Percentiles rank a stretch among this genome's conserved stretches.
Conservation (phyloP, 2,329 filamentous ascomycete species). For the Herpotrichia juniperi region DNA sequence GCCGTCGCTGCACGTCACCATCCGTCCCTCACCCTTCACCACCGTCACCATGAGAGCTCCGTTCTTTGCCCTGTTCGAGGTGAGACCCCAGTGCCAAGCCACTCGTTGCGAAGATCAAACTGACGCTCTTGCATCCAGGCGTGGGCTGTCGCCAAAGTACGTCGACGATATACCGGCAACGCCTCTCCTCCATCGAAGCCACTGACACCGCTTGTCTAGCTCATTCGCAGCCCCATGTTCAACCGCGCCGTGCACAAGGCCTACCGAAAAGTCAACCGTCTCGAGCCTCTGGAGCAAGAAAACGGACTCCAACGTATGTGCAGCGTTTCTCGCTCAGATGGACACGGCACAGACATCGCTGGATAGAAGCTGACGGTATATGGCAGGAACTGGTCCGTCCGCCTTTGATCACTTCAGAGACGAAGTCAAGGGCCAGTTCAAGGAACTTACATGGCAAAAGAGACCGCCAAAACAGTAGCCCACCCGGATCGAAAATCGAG, state of each 20-base stretch:
- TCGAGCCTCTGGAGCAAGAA: conserved; percentile 49
- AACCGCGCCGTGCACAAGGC: conserved; percentile 59
- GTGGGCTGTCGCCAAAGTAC: conserved; percentile 46
- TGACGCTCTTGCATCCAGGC: conserved; percentile 36
- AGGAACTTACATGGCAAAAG: conserved; percentile 45
- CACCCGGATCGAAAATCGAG: not conserved
- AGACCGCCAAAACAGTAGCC: conserved; percentile 25
- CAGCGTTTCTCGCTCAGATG: too few species aligned
- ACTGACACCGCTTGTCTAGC: conserved; percentile 35
- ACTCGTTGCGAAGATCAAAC: conserved; percentile 10
- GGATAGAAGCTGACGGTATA: conserved; percentile 7
- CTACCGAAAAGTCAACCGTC: conserved; percentile 53
- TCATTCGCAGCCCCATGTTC: conserved; percentile 61
- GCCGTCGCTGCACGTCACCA: conserved; percentile 3
- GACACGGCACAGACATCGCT: too few species aligned
- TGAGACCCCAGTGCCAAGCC: conserved; percentile 16
- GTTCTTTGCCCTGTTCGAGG: conserved; percentile 42
- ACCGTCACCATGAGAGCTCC: conserved; percentile 27
- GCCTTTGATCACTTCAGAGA: conserved; percentile 60
- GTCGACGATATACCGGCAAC: conserved; percentile 15
- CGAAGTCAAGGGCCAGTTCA: conserved; percentile 58
- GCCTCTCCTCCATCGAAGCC: not conserved
- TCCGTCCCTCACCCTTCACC: conserved; percentile 5
- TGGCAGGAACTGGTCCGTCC: conserved; percentile 40
- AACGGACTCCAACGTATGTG: conserved; percentile 55